Conservation (phyloP, 2,329 filamentous ascomycete species). For the Dryadomyces quercivorus region DNA sequence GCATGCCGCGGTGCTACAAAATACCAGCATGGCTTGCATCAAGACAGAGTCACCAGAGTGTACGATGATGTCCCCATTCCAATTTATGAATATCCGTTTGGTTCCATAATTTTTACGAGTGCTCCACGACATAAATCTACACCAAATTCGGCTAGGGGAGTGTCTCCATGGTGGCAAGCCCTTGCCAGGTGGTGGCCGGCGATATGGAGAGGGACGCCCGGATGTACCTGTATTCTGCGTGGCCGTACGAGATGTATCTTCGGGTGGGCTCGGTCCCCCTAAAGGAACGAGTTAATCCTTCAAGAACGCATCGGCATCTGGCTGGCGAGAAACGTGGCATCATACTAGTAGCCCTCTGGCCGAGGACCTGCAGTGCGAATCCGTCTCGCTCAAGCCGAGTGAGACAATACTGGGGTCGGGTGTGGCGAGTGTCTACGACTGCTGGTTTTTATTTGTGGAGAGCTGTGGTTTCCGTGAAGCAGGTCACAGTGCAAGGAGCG, state of each 20-base stretch:
- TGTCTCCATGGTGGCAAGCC: background rate
- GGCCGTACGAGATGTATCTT: background rate
- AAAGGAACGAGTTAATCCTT: background rate
- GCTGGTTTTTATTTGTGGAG: background rate
- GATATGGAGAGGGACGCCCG: background rate
- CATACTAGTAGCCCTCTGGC: background rate
- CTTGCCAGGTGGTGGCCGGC: background rate
- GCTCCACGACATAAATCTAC: background rate
- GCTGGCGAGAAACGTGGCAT: background rate
- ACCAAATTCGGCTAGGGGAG: background rate
- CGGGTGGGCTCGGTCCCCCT: background rate
- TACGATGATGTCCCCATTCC: background rate
- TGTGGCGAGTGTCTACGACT: background rate
- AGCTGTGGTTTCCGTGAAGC: background rate
- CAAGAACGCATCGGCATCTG: background rate
- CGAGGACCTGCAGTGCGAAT: background rate
- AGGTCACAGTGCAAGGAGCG: background rate
- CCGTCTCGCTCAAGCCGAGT: background rate
- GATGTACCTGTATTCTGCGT: background rate
- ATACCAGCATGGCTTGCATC: background rate
- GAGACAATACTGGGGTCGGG: background rate
- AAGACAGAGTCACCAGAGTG: background rate
- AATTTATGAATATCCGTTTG: background rate
- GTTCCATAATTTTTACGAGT: background rate
- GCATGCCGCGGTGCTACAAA: background rate